Percentiles rank a stretch among this genome's conserved stretches.
phyloP scores from a whole-genome alignment of 768 basidiomycete species.

The Suillus paluster region DNA sequence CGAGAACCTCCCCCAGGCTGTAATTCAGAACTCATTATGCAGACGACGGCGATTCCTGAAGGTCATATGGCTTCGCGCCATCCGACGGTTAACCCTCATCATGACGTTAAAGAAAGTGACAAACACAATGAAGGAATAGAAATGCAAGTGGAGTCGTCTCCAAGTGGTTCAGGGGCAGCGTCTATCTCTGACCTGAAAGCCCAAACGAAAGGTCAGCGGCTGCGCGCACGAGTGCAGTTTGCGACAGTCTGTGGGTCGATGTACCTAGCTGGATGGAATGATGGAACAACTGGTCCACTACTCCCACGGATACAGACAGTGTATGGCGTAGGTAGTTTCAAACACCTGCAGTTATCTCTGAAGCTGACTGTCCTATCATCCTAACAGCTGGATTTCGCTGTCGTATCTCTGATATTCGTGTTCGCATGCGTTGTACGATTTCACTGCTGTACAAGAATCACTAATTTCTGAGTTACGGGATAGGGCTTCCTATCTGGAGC shows the following conservation, averaged over 20 bases:
- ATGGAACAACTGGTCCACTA: constrained; percentile 74
- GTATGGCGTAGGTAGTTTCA: constrained; percentile 43
- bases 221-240: constrained; percentile 49
- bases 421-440: constrained; percentile 45
- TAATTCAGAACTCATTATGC: not conserved
- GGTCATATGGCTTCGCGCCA: not conserved
- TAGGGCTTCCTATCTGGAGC: constrained; percentile 40
- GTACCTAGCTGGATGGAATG: constrained; percentile 78
- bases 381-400: constrained; percentile 49
- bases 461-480: not conserved
- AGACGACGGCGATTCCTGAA: not conserved
- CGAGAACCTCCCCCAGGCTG: not conserved
- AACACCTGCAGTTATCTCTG: not conserved
- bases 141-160: not conserved
- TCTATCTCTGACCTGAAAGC: constrained; percentile 9
- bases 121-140: not conserved
- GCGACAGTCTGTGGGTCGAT: constrained; percentile 56
- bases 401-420: constrained; percentile 63
- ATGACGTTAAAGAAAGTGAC: not conserved
- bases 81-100: not conserved
- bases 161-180: not conserved
- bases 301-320: constrained; percentile 70
- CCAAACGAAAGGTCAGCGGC: constrained; percentile 13
- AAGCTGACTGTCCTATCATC: constrained; percentile 3
- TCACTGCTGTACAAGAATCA: not conserved